Evolutionary conservation across 2,329 filamentous ascomycete genomes (phyloP).

Genomic region (Aspergillus brunneoviolaceus): DNA sequence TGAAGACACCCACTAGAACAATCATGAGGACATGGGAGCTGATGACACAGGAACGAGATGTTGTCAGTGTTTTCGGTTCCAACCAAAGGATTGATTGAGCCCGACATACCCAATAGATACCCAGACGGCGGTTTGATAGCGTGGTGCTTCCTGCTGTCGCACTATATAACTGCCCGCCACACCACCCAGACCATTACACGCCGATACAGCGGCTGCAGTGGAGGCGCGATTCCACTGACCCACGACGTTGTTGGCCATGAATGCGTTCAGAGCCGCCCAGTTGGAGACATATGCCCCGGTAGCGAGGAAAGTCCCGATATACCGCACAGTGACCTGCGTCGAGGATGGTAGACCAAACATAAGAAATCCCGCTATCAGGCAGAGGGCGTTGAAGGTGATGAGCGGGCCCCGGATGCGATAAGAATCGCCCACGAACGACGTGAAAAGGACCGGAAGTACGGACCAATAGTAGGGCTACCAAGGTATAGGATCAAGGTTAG

Average conservation of each 20-base stretch:
- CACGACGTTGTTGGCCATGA: conserved; percentile 62
- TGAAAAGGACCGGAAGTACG: conserved; percentile 62
- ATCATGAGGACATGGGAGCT: conserved; percentile 62
- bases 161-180: conserved; percentile 68
- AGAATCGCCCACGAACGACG: conserved; percentile 62
- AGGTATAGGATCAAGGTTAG: not conserved
- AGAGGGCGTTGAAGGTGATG: conserved; percentile 64
- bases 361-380: conserved; percentile 62
- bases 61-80: not conserved
- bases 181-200: conserved; percentile 62
- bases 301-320: conserved; percentile 64
- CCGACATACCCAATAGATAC: conserved; percentile 56
- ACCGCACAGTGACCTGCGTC: conserved; percentile 59
- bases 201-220: conserved; percentile 60
- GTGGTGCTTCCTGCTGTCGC: conserved; percentile 59
- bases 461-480: conserved; percentile 63
- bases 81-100: not conserved
- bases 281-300: conserved; percentile 69
- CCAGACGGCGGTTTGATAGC: conserved; percentile 66
- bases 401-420: conserved; percentile 61
- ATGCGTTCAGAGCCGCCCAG: conserved; percentile 66
- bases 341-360: conserved; percentile 61
- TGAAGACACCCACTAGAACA: conserved; percentile 52
- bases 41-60: not conserved
- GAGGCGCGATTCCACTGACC: conserved; percentile 67